Conservation (phyloP, 2,329 filamentous ascomycete genomes). For the Diaporthe citrichinensis region DNA sequence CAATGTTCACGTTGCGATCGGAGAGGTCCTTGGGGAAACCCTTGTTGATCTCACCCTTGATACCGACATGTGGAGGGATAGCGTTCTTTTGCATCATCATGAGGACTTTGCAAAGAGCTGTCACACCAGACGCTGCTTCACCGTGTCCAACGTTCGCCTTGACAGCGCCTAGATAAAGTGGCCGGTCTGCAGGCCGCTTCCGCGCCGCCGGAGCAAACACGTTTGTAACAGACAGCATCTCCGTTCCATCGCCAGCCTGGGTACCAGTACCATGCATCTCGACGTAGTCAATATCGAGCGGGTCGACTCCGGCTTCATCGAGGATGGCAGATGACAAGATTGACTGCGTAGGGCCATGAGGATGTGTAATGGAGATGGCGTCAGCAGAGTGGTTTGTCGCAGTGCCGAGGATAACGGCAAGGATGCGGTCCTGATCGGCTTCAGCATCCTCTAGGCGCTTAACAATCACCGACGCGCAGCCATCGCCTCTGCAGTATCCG, state of each 20-base stretch:
- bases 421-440: conserved; percentile 80
- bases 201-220: conserved; percentile 64
- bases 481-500: conserved; percentile 86
- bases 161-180: conserved; percentile 73
- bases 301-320: conserved; percentile 80
- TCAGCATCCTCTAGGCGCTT: conserved; percentile 86
- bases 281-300: conserved; percentile 84
- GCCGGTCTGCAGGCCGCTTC: conserved; percentile 62
- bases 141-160: conserved; percentile 77
- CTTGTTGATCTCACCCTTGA: conserved; percentile 75
- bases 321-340: conserved; percentile 79
- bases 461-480: conserved; percentile 80
- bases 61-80: conserved; percentile 77
- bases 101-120: conserved; percentile 75
- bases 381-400: conserved; percentile 87
- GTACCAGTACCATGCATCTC: conserved; percentile 94
- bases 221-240: conserved; percentile 82
- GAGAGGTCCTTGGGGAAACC: conserved; percentile 70
- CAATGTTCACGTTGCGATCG: conserved; percentile 71
- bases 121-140: conserved; percentile 73
- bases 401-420: conserved; percentile 82
- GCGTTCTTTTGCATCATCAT: conserved; percentile 74
- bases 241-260: conserved; percentile 85
- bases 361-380: conserved; percentile 86
- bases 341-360: conserved; percentile 83